These are phyloP conservation scores for Leccinum broughii DNA, from an alignment of 768 basidiomycete species.

Conservation along the genomic window DNA sequence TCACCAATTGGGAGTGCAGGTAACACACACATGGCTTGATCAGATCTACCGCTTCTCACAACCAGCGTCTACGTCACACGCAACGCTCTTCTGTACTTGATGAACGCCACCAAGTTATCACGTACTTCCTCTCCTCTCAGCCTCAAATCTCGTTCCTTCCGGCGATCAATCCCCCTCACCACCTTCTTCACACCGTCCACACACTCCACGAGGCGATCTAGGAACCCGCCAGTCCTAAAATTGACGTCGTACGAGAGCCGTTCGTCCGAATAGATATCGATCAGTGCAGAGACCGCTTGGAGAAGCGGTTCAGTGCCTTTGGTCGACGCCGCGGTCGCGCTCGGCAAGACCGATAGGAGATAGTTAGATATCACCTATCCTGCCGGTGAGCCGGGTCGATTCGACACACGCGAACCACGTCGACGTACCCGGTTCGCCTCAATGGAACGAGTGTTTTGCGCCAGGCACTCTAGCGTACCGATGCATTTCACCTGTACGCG, in stretches of 20 bases:
- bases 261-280: constrained; percentile 95
- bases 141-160: constrained; percentile 63
- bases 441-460: constrained; percentile 62
- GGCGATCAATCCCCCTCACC: constrained; percentile 64
- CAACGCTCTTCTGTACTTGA: constrained; percentile 67
- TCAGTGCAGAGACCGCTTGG: constrained; percentile 77
- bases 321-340: constrained; percentile 37
- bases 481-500: constrained; percentile 61
- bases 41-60: not conserved
- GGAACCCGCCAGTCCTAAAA: constrained; percentile 64
- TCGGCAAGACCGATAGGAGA: constrained; percentile 63
- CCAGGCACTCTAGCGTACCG: constrained; percentile 83
- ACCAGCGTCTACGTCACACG: not conserved
- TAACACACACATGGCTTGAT: not conserved
- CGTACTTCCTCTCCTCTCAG: constrained; percentile 73
- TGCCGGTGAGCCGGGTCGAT: not conserved
- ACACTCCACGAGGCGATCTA: constrained; percentile 54
- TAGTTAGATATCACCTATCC: constrained; percentile 62
- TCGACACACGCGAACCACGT: constrained; percentile 13
- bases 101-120: constrained; percentile 75
- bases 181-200: constrained; percentile 63
- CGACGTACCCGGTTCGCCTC: constrained; percentile 50
- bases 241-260: constrained; percentile 74
- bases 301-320: constrained; percentile 68
- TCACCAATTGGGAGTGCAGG: constrained; percentile 40